A percentile compares a stretch with the other conserved stretches of the same genome.
Evolutionary conservation across 305 asterid genomes (phyloP).

Genomic region (Fraxinus greggii): DNA sequence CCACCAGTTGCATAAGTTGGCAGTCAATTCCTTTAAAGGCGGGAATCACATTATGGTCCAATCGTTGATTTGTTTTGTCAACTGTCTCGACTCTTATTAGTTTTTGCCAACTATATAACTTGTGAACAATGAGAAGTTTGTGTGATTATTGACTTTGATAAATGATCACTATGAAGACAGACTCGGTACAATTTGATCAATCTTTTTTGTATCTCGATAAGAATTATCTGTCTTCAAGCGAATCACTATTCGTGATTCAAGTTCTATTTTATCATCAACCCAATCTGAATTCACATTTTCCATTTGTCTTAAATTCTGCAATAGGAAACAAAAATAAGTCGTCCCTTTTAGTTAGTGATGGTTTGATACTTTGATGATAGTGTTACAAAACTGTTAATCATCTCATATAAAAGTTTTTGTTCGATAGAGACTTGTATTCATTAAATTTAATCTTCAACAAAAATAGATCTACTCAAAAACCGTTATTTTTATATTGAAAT

Average conservation of each 20-base stretch:
- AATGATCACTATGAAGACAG: not conserved
- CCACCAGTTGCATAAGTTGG: constrained; percentile 57
- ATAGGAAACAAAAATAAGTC: not conserved
- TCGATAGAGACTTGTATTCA: not conserved
- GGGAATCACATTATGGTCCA: constrained; percentile 24
- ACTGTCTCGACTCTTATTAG: constrained; percentile 33
- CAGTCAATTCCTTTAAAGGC: constrained; percentile 24
- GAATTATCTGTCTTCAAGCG: not conserved
- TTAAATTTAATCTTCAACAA: not conserved
- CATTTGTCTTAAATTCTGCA: not conserved
- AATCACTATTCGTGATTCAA: not conserved
- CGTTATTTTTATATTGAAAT: not conserved
- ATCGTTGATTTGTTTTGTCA: constrained; percentile 33
- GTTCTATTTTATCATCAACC: not conserved
- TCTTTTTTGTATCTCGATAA: not conserved
- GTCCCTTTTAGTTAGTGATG: not conserved
- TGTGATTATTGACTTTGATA: not conserved
- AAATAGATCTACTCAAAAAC: not conserved
- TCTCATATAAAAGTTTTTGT: not conserved
- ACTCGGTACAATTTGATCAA: not conserved
- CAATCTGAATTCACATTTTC: not conserved
- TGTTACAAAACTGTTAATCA: not conserved
- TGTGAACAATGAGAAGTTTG: constrained; percentile 1
- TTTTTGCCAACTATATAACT: constrained; percentile 36
- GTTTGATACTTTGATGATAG: not conserved